Base-by-base conservation (phyloP, 177 flowering plant species). In the Vitis hybrid region DNA sequence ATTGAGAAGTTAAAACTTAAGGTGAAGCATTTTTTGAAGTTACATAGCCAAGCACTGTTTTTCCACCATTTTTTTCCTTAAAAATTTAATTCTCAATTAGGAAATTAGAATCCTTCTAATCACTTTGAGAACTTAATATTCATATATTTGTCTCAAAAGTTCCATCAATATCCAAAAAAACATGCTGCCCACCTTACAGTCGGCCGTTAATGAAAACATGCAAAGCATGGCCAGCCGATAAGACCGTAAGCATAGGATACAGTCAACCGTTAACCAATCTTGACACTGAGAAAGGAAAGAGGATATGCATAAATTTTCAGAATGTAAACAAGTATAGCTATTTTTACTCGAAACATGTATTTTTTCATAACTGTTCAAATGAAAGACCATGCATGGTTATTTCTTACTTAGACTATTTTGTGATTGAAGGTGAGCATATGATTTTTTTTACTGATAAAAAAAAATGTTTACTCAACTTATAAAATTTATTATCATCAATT, bases 181-280 rank as follows among this genome's bases (percentile, higher is more conserved):
- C 10, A 51, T 6, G 33, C 10, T 66, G 33, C 77, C 39, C 14
- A 88, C 98, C 97, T 83, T 89, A 74, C 71, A 78, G 73, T 74
- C 76, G 82, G 45, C 89, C 86, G 69, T 93, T 93, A 77, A 91
- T 70, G 67, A 89, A 93, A 66, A 90, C 94, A 80, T 90, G 91
- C 79, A 91, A 74, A 68, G 95, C 93, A 81, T 90, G 98, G 12
- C 98, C 97, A 49, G 95, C 97, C 10, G 93, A 93, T 33, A 78
- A 26, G 48, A 91, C 86, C 14, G 80, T 85, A 19, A 93, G 94
- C 60, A 72, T 72, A 15, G 95, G 97, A 75, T 76, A 80, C 14
- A n/a, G n/a, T n/a, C n/a, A n/a, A n/a, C n/a, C n/a, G n/a, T n/a
- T 82, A 39, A 14, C 80, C 87, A 74, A 91, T 83, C 56, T 67